Evolutionary conservation across 768 basidiomycete genomes (phyloP), one percentile per base, ranked within the genome.

Genomic region (Phylloporus sp.): DNA sequence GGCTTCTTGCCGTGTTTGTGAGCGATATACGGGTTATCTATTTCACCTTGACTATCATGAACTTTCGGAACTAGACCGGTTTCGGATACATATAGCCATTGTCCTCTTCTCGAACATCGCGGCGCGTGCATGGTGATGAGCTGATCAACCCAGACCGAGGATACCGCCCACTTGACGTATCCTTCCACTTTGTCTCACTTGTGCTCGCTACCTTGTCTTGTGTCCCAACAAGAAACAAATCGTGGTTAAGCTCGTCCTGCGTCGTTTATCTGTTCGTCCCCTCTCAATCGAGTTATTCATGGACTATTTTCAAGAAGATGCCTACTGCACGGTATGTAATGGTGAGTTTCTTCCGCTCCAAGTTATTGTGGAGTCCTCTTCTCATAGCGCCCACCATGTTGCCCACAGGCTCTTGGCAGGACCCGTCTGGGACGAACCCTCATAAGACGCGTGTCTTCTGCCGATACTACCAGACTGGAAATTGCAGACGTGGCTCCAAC

Each of bases 151-250:
- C 47, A 50, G 27, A 28, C 43, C 24, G 45, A 48, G 47, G 55
- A 43, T 23, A 53, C 47, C 45, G 46, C 29, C 52, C 54, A 36
- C 53, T 61, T 57, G 57, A 58, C 60, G 50, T 57, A 51, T 56
- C 54, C 20, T 44, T 48, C 53, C 28, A 32, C 27, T 34, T 59
- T 67, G 65, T 65, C 60, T 65, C 60, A 62, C 52, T 40, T 4
- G 47, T 27, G 45, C 40, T 61, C 20, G 47, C 54, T 45, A 75
- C 45, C 70, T 82, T 50, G 67, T 82, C 29, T 71, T 69, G 38
- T 38, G 27, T 50, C 42, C 18, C 43, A 50, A 75, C 79, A 57
- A 72, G 55, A 36, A 34, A 27, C 52, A 13, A 35, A 41, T 26
- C 20, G 32, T 51, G 41, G 55, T 53, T 61, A 54, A 61, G 42